These are phyloP conservation scores for Fabrea salina DNA, from an alignment of 169 alveolate species.

Conservation along the genomic window DNA sequence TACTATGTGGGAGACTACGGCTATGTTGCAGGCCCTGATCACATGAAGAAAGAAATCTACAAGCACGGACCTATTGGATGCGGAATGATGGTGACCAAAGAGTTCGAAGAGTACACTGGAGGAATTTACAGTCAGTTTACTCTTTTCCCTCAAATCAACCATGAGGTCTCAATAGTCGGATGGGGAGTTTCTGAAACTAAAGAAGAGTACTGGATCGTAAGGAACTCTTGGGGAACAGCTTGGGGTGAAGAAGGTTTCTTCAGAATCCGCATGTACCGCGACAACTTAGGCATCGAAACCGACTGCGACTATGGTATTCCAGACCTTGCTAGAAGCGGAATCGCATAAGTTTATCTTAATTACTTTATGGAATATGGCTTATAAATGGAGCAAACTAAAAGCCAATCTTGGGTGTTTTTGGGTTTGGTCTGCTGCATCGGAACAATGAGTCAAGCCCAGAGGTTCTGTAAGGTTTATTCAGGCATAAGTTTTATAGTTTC, in stretches of 20 bases:
- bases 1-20: constrained; percentile 21
- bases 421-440: neutral
- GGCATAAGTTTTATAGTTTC: constrained; percentile 10
- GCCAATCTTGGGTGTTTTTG: neutral
- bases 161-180: constrained; percentile 79
- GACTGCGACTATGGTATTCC: constrained; percentile 77
- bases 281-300: constrained; percentile 67
- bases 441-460: constrained; percentile 4
- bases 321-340: neutral
- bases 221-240: constrained; percentile 82
- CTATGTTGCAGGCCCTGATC: constrained; percentile 3
- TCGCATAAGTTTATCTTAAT: too few species aligned
- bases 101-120: constrained; percentile 63
- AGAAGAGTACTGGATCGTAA: constrained; percentile 72
- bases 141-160: constrained; percentile 56
- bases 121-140: constrained; percentile 60
- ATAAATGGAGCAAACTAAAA: too few species aligned
- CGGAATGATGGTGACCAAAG: constrained; percentile 62
- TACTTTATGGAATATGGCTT: too few species aligned
- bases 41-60: constrained; percentile 76
- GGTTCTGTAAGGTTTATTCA: neutral
- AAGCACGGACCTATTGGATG: constrained; percentile 82
- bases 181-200: constrained; percentile 68
- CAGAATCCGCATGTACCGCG: constrained; percentile 67
- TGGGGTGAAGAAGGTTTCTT: constrained; percentile 81